Conservation (phyloP, 768 basidiomycete genomes). For the Boletales sp. region DNA sequence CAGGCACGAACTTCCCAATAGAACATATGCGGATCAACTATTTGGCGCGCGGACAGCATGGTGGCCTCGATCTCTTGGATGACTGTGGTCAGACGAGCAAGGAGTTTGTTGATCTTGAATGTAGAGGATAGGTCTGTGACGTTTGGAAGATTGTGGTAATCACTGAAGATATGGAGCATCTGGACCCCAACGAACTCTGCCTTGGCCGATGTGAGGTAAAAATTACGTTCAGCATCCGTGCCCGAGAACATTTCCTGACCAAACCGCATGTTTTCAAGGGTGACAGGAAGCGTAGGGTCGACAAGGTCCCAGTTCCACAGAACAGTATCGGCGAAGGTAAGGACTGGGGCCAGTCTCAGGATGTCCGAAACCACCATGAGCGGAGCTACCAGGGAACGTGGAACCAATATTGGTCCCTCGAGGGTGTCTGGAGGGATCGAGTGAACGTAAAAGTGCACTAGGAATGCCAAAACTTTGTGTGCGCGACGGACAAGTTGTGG, state of each 20-base stretch:
- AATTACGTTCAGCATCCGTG: slow-evolving; percentile 78
- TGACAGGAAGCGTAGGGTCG: slow-evolving; percentile 54
- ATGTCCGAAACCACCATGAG: slow-evolving; percentile 69
- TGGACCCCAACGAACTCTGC: slow-evolving; percentile 86
- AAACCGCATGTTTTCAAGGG: slow-evolving; percentile 72
- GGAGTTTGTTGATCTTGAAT: slow-evolving; percentile 68
- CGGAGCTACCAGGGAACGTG: slow-evolving; percentile 73
- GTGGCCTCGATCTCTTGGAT: slow-evolving; percentile 73
- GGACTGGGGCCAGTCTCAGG: slow-evolving; percentile 85
- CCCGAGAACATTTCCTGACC: slow-evolving; percentile 72
- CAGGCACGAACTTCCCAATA: slow-evolving; percentile 90
- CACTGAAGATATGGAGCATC: slow-evolving; percentile 82
- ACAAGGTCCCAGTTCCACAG: slow-evolving; percentile 84
- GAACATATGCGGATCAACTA: slow-evolving; percentile 82
- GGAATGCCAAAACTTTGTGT: slow-evolving; percentile 85
- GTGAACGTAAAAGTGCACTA: slow-evolving; percentile 89
- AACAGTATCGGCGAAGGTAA: slow-evolving; percentile 95
- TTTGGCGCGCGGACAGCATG: slow-evolving; percentile 63
- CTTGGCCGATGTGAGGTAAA: slow-evolving; percentile 80
- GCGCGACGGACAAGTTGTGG: slow-evolving; percentile 73
- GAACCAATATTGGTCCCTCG: slow-evolving; percentile 53
- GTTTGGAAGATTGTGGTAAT: slow-evolving; percentile 76
- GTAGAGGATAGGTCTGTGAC: slow-evolving; percentile 57
- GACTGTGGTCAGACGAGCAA: slow-evolving; percentile 60
- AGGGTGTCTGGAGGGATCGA: slow-evolving; percentile 50